These are phyloP conservation scores for Alternaria arbusti DNA, from an alignment of 2,329 filamentous ascomycete genomes.

Conservation along the genomic window DNA sequence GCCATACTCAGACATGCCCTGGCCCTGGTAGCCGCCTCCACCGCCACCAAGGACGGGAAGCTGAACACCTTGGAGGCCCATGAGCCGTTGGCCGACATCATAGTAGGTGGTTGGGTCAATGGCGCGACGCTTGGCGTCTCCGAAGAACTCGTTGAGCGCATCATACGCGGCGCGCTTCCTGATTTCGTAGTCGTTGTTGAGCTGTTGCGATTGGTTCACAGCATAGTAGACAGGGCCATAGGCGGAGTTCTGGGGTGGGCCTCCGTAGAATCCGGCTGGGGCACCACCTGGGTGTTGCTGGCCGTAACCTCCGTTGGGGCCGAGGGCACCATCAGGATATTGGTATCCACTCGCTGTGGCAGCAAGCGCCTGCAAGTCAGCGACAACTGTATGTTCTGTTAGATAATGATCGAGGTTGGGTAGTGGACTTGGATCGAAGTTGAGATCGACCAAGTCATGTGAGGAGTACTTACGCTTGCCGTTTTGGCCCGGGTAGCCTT, in stretches of 20 bases:
- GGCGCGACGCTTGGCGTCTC: slow-evolving; percentile 86
- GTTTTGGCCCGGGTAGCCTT: slow-evolving; percentile 43
- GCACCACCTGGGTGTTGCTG: slow-evolving; percentile 61
- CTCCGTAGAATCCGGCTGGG: slow-evolving; percentile 59
- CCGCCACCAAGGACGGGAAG: slow-evolving; percentile 50
- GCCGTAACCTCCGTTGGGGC: slow-evolving; percentile 45
- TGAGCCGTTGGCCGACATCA: slow-evolving; percentile 86
- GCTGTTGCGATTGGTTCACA: slow-evolving; percentile 69
- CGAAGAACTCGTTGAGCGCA: slow-evolving; percentile 91
- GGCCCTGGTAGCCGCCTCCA: slow-evolving; percentile 32
- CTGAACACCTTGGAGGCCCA: slow-evolving; percentile 76
- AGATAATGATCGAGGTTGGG: slow-evolving; percentile 38
- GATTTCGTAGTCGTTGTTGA: slow-evolving; percentile 72
- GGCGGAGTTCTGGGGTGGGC: slow-evolving; percentile 59
- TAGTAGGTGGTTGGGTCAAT: slow-evolving; percentile 90
- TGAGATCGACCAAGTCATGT: neutral
- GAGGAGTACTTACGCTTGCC: slow-evolving; percentile 50
- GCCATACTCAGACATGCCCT: slow-evolving; percentile 60
- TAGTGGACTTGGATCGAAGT: neutral
- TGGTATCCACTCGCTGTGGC: slow-evolving; percentile 57
- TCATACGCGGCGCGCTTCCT: slow-evolving; percentile 83
- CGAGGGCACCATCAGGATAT: slow-evolving; percentile 53
- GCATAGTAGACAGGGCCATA: slow-evolving; percentile 81
- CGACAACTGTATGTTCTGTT: slow-evolving; percentile 48
- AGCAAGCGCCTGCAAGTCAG: slow-evolving; percentile 57